A percentile compares a stretch with the other conserved stretches of the same genome.
These are phyloP conservation scores for Emericellopsis terricola DNA, from an alignment of 495 filamentous ascomycete species.

Conservation along the genomic window DNA sequence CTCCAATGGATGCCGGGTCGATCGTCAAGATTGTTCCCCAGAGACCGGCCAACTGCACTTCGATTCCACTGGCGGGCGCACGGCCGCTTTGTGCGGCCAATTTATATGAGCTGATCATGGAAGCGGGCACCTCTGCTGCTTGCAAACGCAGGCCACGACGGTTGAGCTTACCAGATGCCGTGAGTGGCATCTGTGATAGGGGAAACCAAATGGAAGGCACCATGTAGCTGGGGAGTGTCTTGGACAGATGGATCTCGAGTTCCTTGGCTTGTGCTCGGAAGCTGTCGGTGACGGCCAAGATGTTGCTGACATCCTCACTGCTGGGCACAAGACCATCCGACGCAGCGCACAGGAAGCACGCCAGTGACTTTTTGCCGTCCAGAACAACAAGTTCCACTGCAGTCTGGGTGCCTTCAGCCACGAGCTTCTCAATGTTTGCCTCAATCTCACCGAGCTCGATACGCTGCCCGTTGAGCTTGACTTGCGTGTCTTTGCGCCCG, in stretches of 20 bases:
- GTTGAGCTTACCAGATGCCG: background rate
- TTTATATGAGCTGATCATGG: background rate
- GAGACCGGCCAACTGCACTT: background rate
- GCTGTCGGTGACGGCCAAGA: too few relatives aligned
- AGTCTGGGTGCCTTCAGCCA: too few relatives aligned
- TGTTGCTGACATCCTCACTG: too few relatives aligned
- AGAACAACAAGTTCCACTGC: too few relatives aligned
- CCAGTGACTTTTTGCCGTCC: too few relatives aligned
- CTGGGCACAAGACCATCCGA: too few relatives aligned
- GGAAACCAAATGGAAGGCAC: background rate
- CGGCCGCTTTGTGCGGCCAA: background rate
- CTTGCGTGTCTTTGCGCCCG: conserved; percentile 9
- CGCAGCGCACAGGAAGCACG: too few relatives aligned
- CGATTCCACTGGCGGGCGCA: background rate
- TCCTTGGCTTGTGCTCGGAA: too few relatives aligned
- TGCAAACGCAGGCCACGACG: background rate
- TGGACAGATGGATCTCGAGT: too few relatives aligned
- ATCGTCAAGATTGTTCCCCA: background rate
- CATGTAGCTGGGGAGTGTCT: background rate
- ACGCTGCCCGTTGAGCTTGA: conserved; percentile 19
- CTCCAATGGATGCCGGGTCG: background rate
- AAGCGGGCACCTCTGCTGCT: background rate
- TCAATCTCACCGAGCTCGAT: conserved; percentile 22
- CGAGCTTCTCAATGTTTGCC: too few relatives aligned
- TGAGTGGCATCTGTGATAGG: background rate